These are phyloP conservation scores for Prosopis cineraria DNA, from an alignment of 306 rosid genomes.

Conservation along the genomic window DNA sequence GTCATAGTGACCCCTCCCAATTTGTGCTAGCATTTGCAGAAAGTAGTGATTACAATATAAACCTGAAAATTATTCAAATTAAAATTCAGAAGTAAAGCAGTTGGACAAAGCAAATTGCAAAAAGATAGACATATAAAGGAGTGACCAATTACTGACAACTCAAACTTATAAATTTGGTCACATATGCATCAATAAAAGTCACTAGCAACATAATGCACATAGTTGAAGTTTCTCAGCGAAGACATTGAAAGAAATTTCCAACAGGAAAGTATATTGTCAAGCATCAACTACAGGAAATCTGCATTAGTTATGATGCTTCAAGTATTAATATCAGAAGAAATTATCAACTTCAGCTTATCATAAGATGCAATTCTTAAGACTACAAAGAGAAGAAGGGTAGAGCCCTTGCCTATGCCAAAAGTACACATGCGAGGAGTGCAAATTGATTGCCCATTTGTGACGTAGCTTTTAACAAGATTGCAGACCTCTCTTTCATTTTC, in stretches of 20 bases:
- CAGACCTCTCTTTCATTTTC: constrained; percentile 86
- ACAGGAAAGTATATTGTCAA: background rate
- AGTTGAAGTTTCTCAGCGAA: background rate
- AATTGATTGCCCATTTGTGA: constrained; percentile 44
- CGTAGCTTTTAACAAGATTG: constrained; percentile 56
- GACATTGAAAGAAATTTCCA: background rate
- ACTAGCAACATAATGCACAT: background rate
- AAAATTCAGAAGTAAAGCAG: constrained; percentile 23
- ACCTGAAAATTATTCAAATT: constrained; percentile 53
- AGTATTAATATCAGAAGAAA: constrained; percentile 7
- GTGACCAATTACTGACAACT: background rate
- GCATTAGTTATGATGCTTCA: background rate
- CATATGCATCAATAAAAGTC: background rate
- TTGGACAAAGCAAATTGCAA: constrained; percentile 8
- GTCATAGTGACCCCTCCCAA: constrained; percentile 75
- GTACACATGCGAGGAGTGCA: constrained; percentile 73
- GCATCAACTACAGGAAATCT: constrained; percentile 9
- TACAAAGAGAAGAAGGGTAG: constrained; percentile 32
- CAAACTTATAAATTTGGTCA: background rate
- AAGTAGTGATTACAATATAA: constrained; percentile 86
- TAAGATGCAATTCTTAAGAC: constrained; percentile 10
- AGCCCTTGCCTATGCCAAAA: constrained; percentile 84
- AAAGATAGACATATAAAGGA: constrained; percentile 13
- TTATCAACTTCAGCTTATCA: constrained; percentile 17
- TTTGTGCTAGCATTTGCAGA: constrained; percentile 86